These are phyloP conservation scores for Cordyceps militaris DNA, from an alignment of 2,329 filamentous ascomycete species.

Conservation along the genomic window DNA sequence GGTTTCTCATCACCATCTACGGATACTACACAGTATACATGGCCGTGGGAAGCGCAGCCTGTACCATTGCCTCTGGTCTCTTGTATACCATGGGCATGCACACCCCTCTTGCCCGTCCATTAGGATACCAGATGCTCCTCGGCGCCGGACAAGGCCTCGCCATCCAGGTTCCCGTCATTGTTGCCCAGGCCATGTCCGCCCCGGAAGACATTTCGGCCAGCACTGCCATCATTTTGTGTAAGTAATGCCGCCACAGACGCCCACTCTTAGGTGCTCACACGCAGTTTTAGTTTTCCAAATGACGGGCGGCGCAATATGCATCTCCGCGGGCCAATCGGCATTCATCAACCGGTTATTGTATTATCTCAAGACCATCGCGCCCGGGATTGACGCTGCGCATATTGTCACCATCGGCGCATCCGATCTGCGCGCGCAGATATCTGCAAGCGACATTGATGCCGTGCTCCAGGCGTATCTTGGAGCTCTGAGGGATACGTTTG, in stretches of 20 bases:
- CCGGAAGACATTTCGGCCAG: neutral
- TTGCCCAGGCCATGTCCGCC: neutral
- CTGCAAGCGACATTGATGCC: neutral
- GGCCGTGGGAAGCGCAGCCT: neutral
- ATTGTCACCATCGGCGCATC: neutral
- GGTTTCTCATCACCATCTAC: neutral
- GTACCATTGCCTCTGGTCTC: neutral
- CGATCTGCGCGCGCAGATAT: neutral
- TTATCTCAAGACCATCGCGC: neutral
- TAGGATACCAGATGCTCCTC: neutral
- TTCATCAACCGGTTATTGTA: neutral
- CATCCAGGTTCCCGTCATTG: slow-evolving; percentile 7
- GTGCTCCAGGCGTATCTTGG: neutral
- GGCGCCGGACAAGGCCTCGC: neutral
- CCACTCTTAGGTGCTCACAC: neutral
- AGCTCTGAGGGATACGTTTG: neutral
- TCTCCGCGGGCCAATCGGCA: neutral
- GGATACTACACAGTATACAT: neutral
- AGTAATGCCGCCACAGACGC: neutral
- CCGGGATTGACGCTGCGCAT: neutral
- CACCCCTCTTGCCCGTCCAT: neutral
- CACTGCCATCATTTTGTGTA: slow-evolving; percentile 4
- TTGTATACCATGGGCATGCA: slow-evolving; percentile 6
- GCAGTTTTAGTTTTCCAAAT: slow-evolving; percentile 3
- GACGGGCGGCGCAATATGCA: neutral